Evolutionary conservation across 352 stramenopile species (phyloP), one percentile per base, ranked within the genome.

Genomic region (Globisporangium perplexum): DNA sequence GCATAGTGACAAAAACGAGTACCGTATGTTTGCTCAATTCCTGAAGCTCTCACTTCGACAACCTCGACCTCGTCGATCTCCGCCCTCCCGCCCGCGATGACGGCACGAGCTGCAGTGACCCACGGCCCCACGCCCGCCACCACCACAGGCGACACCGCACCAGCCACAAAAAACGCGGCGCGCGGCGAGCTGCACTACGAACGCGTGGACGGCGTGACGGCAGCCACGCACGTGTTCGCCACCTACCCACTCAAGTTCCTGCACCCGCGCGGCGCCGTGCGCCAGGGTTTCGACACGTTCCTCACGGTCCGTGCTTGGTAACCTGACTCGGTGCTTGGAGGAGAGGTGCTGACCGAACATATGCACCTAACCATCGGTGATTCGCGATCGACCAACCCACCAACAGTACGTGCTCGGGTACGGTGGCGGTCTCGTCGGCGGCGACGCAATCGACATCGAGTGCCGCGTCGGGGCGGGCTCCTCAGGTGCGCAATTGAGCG

Each of bases 231-330:
- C 55, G 82, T 86, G 54, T 93, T 83, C 62, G 84, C 80, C 47
- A 87, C 80, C 56, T 95, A 95, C 42, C 84, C 84, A 50, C 66
- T 95, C 62, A 95, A 95, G 62, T 95, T 95, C 62, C 70, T 95
- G 26, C 84, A 92, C 36, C 84, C 84, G 42, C 74, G 70, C 36
- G 68, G 66, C 17, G 76, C 72, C 18, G 77, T 90, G 36, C 69
- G 77, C 49, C 77, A 80, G 35, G 47, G 64, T 26, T 83, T 81
- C 44, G 78, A 87, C 59, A 90, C 82, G 20, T 85, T 72, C 60
- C 78, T 93, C 46, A 90, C 80, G 50, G 84, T 92, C 42, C 38
- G 75, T 57, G 15, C 45, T 8, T 30, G 47, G 26, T 38, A 52
- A 15, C 28, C 44, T 7, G 28, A 59, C 45, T 45, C 20, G 3